Evolutionary conservation across 306 rosid genomes (phyloP), one percentile per base, ranked within the genome.

Genomic region (Medicago arabica): DNA sequence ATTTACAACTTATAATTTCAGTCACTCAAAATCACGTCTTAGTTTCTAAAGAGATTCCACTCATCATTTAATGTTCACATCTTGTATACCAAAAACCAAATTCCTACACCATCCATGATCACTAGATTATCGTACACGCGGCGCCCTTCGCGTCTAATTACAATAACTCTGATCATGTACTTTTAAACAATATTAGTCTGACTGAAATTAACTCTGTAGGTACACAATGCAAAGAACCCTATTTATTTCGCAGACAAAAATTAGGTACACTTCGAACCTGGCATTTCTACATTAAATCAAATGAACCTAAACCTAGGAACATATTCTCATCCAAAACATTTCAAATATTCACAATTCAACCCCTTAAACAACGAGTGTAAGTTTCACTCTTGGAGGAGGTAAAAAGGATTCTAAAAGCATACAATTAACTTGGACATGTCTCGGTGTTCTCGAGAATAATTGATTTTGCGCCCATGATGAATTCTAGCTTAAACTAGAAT

Each of bases 291-390:
- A 69, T 61, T 60, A 54, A 74, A 75, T 59, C 68, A 53, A 71
- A 72, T 59, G 51, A 80, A 40, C 67, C 78, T 43, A 70, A 70
- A 60, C 61, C 74, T 57, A 38, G 28, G 64, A 46, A 38, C 72
- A 50, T 34, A 15, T 41, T 67, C 23, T 41, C 63, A 44, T 74
- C 34, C 25, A 38, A 28, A 43, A 1, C 62, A 74, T 69, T n/a
- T n/a, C 34, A 74, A 69, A 55, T 40, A 17, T 8, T 82, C 49
- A 78, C 1, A 53, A 60, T 49, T 72, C 47, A 74, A 50, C 6
- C 36, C 65, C 43, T 10, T 34, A 14, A 18, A 13, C 59, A 63
- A 47, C 16, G 23, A 51, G 58, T 51, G 10, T 55, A 55, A 3
- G 13, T 51, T 16, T 16, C 11, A 51, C 23, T 16, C 15, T 7